Evolutionary conservation across 768 basidiomycete species (phyloP), one percentile per base, ranked within the genome.

Genomic region (Russula compacta): DNA sequence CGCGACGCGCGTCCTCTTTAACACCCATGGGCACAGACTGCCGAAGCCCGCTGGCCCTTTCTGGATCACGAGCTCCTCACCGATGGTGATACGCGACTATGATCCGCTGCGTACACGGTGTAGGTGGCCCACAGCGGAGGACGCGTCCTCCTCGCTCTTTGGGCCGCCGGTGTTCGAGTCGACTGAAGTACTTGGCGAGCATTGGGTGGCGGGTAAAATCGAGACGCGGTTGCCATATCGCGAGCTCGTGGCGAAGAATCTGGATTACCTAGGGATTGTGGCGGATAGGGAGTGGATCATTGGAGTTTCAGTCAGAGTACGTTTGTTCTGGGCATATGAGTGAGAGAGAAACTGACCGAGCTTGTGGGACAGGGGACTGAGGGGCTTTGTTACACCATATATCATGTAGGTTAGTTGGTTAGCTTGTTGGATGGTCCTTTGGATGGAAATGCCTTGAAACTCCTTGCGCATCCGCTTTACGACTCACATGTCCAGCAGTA

Each of bases 251-350:
- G 54, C 44, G 9, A 21, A 35, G 1, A 24, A 44, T 38, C 24
- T 40, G 21, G 33, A 36, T 15, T 38, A 14, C 10, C 17, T 33
- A 11, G 49, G 43, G 14, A n/a, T 61, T 15, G 33, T 61, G 3
- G 60, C 54, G 9, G 60, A 61, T 39, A 56, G 60, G 24, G 60
- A 61, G 35, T 61, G 60, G 60, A 15, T 61, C 9, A n/a, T 61
- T n/a, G 53, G 43, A 42, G 46, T 61, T 14, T 51, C 49, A 32
- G 35, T 36, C 12, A 51, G 17, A 55, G 60, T 61, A 38, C 42
- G 53, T 38, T 21, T 42, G 9, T 44, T 43, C 40, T 43, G 19
- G 5, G 32, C 19, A 19, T 56, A 2, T 36, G 12, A 42, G 5
- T 46, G 38, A 36, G 14, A 39, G 42, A 29, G 11, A 52, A 21